These are phyloP conservation scores for Leccinum angustisporum DNA, from an alignment of 1,284 basidiomycete genomes.

Conservation along the genomic window DNA sequence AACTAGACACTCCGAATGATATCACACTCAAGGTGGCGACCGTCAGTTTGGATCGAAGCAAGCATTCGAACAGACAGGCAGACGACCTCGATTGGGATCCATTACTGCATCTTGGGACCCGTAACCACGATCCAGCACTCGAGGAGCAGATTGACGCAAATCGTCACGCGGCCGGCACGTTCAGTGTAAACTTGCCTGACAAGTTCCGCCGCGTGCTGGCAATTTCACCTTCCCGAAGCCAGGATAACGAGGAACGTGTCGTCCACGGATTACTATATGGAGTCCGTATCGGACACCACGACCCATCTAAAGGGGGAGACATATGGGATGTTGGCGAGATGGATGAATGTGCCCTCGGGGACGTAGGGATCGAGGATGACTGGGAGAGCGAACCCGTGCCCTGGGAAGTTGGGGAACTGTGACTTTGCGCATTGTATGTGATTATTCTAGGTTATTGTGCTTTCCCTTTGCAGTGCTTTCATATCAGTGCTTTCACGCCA, in stretches of 20 bases:
- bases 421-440: conserved; percentile 30
- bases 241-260: conserved; percentile 52
- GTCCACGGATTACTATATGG: conserved; percentile 63
- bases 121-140: conserved; percentile 33
- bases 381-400: conserved; percentile 81
- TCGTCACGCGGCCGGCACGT: conserved; percentile 31
- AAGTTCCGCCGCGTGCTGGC: conserved; percentile 61
- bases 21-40: conserved; percentile 25
- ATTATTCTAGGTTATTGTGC: conserved; percentile 21
- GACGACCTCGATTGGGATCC: conserved; percentile 43
- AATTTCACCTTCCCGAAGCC: conserved; percentile 46
- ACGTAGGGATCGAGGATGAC: conserved; percentile 62
- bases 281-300: conserved; percentile 52
- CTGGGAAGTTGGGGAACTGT: conserved; percentile 75
- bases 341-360: conserved; percentile 33
- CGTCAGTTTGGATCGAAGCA: conserved; percentile 15
- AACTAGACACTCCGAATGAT: conserved; percentile 24
- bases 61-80: conserved; percentile 5
- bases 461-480: conserved; percentile 34
- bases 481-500: conserved; percentile 32
- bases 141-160: conserved; percentile 26
- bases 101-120: conserved; percentile 39
- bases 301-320: conserved; percentile 62
- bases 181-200: conserved; percentile 65
- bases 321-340: conserved; percentile 77